Evolutionary conservation across 805 yeast species (phyloP).

Genomic region (Teunomyces barrocoloradensis): DNA sequence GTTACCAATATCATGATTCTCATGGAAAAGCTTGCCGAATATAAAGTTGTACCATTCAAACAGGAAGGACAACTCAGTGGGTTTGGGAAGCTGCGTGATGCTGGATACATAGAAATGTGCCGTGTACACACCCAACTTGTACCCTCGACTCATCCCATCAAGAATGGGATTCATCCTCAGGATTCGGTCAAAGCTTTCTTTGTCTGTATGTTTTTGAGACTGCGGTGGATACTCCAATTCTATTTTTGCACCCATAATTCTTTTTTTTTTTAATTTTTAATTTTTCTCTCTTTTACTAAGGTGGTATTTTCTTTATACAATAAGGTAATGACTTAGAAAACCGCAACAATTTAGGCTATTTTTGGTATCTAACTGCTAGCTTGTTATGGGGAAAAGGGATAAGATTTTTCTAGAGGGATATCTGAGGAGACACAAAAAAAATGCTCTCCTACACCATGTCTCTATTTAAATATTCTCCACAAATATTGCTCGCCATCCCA

Average conservation of each 20-base stretch:
- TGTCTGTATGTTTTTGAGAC: background rate
- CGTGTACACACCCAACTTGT: slow-evolving; percentile 1
- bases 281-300: background rate
- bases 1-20: background rate
- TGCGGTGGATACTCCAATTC: background rate
- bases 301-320: no score
- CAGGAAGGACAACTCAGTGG: background rate
- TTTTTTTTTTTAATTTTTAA: background rate
- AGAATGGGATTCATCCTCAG: background rate
- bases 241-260: background rate
- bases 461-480: background rate
- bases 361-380: no score
- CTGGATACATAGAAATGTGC: background rate
- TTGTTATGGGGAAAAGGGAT: no score
- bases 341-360: no score
- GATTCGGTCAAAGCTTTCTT: background rate
- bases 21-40: slow-evolving; percentile 2
- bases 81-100: slow-evolving; percentile 1
- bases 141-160: slow-evolving; percentile 1
- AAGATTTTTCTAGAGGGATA: no score
- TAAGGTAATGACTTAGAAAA: no score
- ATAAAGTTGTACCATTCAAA: slow-evolving; percentile 1
- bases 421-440: no score
- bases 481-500: background rate
- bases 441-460: background rate